Base-by-base conservation (phyloP, 208 protist genomes). In the Herpetomonas samuelpessoai region DNA sequence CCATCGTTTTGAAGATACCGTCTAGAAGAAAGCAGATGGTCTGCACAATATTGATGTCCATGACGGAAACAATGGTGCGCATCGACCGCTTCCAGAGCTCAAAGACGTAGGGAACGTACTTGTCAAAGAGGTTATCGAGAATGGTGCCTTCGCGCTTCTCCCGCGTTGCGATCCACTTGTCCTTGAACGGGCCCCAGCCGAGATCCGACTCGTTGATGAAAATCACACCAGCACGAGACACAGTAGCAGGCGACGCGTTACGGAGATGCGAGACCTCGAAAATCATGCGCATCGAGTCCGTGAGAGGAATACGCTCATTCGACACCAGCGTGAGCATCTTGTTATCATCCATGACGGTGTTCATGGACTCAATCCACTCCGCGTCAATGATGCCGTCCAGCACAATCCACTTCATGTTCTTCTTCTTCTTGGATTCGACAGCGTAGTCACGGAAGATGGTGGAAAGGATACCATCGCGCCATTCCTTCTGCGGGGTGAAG, bases 281-380 rank as follows among this genome's bases (percentile, higher is more conserved):
- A 51, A 99, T 88, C 79, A 99, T 94, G 38, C 98, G 86, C 98
- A 99, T 99, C 28, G 92, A 91, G 55, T 97, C 85, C 50, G 93
- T 98, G 55, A 99, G 80, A 6, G 97, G 97, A 66, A 99, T 99
- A 68, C 98, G 95, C 70, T 99, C 98, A 66, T 99, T 99, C 19
- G 88, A 98, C 45, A 98, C 97, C 4, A 99, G 87, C 41, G 98
- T 99, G 30, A 99, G 84, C 81, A 99, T 97, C 76, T 99, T 99
- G 78, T 99, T 99, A 74, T 98, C 96, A 75, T 99, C 96, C 96
- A 99, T 99, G 27, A 99, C 98, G 29, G 98, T 99, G 87, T 99
- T 99, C 89, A 99, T 96, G 26, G 97, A 99, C 78, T 99, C 98
- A 74, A 99, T 99, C 98, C 98, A 99, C 71, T 98, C 93, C 1